A percentile compares a stretch with the other conserved stretches of the same genome.
These are phyloP conservation scores for Lablab purpureus DNA, from an alignment of 306 rosid species.

Conservation along the genomic window DNA sequence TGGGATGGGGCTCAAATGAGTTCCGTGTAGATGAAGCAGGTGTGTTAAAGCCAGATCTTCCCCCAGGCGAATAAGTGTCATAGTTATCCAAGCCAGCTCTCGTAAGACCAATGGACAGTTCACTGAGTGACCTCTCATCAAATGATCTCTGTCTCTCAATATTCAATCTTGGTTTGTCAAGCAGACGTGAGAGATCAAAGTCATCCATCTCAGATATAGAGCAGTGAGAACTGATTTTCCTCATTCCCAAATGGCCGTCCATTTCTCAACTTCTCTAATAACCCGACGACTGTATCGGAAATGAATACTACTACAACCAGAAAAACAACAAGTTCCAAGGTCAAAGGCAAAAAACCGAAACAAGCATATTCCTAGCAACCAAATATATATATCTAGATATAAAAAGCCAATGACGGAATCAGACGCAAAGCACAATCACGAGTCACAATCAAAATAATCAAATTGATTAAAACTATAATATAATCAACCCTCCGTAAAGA, in stretches of 20 bases:
- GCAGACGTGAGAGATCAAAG: constrained; percentile 74
- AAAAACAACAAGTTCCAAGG: constrained; percentile 13
- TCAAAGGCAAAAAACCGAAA: constrained; percentile 35
- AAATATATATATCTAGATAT: neutral
- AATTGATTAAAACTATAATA: constrained; percentile 11
- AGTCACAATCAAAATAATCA: constrained; percentile 32
- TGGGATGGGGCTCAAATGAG: constrained; percentile 95
- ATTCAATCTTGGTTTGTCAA: constrained; percentile 76
- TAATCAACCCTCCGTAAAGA: neutral
- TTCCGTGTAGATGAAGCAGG: constrained; percentile 82
- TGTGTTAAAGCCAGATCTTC: constrained; percentile 80
- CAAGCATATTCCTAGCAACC: constrained; percentile 22
- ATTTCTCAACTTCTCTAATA: constrained; percentile 52
- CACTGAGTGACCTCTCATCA: constrained; percentile 94
- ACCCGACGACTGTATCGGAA: constrained; percentile 28
- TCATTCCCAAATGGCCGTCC: constrained; percentile 71
- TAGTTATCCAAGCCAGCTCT: constrained; percentile 68
- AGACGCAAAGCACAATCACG: constrained; percentile 30
- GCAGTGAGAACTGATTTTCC: constrained; percentile 73
- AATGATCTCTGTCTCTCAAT: constrained; percentile 89
- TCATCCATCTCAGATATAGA: constrained; percentile 88
- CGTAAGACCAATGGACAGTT: constrained; percentile 68
- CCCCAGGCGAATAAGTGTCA: constrained; percentile 80
- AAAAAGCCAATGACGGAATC: constrained; percentile 3
- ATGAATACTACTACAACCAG: constrained; percentile 39